phyloP scores from a whole-genome alignment of 2,329 filamentous ascomycete species.

The Aspergillus piperis region DNA sequence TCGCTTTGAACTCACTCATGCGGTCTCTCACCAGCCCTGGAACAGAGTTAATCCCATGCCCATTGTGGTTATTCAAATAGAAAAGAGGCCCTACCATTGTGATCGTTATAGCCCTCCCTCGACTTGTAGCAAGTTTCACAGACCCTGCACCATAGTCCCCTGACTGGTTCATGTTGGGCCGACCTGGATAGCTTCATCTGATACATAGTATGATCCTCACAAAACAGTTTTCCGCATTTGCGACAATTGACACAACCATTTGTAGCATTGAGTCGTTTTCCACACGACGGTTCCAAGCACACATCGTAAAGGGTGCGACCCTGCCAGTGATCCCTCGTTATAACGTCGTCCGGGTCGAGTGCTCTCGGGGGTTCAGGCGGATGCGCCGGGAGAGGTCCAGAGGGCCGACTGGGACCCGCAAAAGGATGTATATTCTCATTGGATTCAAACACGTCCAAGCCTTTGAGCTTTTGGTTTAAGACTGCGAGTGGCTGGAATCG shows the following conservation, averaged over 20 bases:
- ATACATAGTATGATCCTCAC: conserved; percentile 98
- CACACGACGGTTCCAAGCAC: conserved; percentile 87
- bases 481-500: conserved; percentile 88
- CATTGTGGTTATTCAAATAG: background rate
- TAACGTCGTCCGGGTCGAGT: conserved; percentile 82
- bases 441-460: conserved; percentile 89
- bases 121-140: conserved; percentile 99
- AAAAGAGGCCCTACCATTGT: conserved; percentile 54
- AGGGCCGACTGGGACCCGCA: conserved; percentile 38
- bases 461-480: conserved; percentile 90
- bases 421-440: conserved; percentile 66
- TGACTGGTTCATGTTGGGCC: conserved; percentile 83
- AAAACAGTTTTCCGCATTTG: conserved; percentile 90
- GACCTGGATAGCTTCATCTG: conserved; percentile 96
- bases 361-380: conserved; percentile 41
- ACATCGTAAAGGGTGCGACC: conserved; percentile 69
- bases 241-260: conserved; percentile 90
- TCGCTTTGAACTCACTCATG: conserved; percentile 66
- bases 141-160: conserved; percentile 90
- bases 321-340: conserved; percentile 90
- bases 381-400: conserved; percentile 25
- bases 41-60: conserved; percentile 9
- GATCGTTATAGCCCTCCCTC: conserved; percentile 91
- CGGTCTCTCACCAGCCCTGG: conserved; percentile 68
- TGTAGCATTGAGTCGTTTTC: conserved; percentile 72